Percentiles rank a stretch among this genome's conserved stretches.
These are phyloP conservation scores for Melastoma candidum DNA, from an alignment of 441 rosid species.

Conservation along the genomic window DNA sequence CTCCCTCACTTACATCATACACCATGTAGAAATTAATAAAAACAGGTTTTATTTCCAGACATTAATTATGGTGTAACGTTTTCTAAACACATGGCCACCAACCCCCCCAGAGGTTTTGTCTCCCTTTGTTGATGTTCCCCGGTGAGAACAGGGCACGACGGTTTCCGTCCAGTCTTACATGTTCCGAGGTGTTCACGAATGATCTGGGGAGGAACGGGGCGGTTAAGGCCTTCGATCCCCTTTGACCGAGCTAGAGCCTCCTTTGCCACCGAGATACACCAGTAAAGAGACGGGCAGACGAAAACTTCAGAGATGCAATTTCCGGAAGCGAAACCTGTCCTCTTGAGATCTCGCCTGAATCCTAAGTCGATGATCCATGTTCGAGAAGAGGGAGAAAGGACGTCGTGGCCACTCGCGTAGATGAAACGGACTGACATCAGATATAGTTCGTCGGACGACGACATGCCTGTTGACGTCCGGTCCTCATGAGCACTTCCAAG, in stretches of 20 bases:
- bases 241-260: slow-evolving; percentile 41
- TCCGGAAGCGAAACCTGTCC: slow-evolving; percentile 55
- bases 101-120: no score
- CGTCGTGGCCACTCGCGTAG: slow-evolving; percentile 1
- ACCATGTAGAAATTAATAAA: no score
- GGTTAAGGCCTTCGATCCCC: slow-evolving; percentile 34
- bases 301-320: slow-evolving; percentile 63
- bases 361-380: slow-evolving; percentile 82
- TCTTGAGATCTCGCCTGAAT: slow-evolving; percentile 79
- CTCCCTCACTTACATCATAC: no score
- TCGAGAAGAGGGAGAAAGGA: slow-evolving; percentile 7
- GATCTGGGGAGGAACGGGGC: slow-evolving; percentile 58
- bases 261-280: slow-evolving; percentile 35
- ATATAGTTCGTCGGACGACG: neutral
- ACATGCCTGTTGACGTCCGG: slow-evolving; percentile 74
- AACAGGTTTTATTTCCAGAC: no score
- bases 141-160: no score
- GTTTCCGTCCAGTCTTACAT: slow-evolving; percentile 13
- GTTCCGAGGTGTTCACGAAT: slow-evolving; percentile 39
- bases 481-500: slow-evolving; percentile 68
- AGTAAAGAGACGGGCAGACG: neutral
- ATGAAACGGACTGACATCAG: no score
- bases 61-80: no score
- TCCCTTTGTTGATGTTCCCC: no score
- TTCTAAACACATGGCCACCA: no score